These are phyloP conservation scores for Trypanosoma melophagium DNA, from an alignment of 208 protist genomes.

Conservation along the genomic window DNA sequence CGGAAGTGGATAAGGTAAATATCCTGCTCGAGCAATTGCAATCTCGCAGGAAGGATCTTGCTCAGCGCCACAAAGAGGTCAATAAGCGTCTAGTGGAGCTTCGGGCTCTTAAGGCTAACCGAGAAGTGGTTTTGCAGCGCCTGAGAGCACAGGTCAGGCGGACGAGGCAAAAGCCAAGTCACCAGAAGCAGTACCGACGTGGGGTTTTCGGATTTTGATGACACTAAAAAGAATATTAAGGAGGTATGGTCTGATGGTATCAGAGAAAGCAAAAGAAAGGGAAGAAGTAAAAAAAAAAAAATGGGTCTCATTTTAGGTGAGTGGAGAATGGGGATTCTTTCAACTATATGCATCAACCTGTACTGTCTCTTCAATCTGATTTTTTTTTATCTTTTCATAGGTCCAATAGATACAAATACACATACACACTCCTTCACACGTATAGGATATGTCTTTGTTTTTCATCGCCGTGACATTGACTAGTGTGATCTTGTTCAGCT, in stretches of 20 bases:
- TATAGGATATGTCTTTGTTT: too few species aligned
- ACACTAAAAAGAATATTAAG: neutral
- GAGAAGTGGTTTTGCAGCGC: conserved; percentile 8
- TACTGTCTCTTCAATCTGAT: too few species aligned
- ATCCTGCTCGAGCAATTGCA: conserved; percentile 3
- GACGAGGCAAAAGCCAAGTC: neutral
- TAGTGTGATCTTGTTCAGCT: too few species aligned
- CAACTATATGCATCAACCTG: too few species aligned
- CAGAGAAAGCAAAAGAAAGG: neutral
- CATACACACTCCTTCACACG: too few species aligned
- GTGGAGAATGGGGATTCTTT: too few species aligned
- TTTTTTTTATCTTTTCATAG: too few species aligned
- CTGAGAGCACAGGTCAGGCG: conserved; percentile 10
- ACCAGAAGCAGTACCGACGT: neutral
- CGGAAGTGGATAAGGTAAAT: conserved; percentile 1
- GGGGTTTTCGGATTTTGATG: neutral
- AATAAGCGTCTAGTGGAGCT: conserved; percentile 10
- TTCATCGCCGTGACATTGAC: too few species aligned
- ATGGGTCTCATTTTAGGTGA: too few species aligned
- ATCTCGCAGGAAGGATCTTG: conserved; percentile 5
- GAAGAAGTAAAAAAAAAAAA: too few species aligned
- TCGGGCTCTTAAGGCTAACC: neutral
- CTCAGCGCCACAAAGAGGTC: neutral
- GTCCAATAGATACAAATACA: too few species aligned
- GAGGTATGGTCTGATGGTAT: neutral